phyloP scores from a whole-genome alignment of 2,329 filamentous ascomycete species.

The Didymella pinodella region DNA sequence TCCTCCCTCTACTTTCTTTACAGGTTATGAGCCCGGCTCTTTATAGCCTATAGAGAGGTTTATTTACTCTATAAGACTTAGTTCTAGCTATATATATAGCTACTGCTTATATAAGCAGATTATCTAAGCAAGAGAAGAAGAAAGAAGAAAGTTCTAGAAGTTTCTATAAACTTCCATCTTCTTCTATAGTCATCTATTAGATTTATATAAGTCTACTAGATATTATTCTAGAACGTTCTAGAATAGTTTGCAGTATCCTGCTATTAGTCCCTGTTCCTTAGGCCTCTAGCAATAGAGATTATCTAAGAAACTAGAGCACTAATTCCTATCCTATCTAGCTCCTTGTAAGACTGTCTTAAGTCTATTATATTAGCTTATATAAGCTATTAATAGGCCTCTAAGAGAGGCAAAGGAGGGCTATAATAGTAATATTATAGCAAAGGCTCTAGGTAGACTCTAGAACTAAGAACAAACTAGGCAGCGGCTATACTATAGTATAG shows the following conservation, averaged over 20 bases:
- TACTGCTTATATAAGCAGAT: not conserved
- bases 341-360: not conserved
- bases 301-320: not conserved
- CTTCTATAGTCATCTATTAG: not conserved
- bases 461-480: not conserved
- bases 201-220: not conserved
- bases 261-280: not conserved
- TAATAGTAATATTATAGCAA: not conserved
- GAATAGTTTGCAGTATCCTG: not conserved
- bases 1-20: no score
- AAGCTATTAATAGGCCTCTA: not conserved
- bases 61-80: no score
- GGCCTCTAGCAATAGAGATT: not conserved
- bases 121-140: not conserved
- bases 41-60: no score
- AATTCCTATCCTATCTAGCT: not conserved
- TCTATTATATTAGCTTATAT: not conserved
- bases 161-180: not conserved
- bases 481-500: not conserved
- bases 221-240: not conserved
- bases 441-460: not conserved
- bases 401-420: not conserved
- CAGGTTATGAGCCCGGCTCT: no score
- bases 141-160: not conserved
- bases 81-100: no score